Percentiles rank a stretch among this genome's conserved stretches.
Evolutionary conservation across 257 asterid genomes (phyloP).

Genomic region (Ajuga chamaepitys): DNA sequence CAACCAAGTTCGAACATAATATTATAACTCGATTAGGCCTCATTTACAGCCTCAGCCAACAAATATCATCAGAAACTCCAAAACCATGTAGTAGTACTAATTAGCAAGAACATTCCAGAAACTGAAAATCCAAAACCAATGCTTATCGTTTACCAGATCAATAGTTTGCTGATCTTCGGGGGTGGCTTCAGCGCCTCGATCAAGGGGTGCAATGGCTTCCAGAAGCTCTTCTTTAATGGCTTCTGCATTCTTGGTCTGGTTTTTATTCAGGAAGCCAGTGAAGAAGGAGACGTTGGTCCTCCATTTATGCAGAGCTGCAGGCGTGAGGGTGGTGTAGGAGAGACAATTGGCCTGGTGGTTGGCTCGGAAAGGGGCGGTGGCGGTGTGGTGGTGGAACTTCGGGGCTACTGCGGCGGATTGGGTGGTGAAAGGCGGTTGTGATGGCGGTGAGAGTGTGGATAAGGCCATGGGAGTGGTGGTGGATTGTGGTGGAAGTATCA

Average conservation of each 20-base stretch:
- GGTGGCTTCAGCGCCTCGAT: constrained; percentile 91
- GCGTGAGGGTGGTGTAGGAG: not conserved
- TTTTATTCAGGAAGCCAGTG: constrained; percentile 42
- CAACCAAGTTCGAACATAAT: too few relatives aligned
- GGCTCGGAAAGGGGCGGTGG: constrained; percentile 11
- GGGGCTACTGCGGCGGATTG: constrained; percentile 15
- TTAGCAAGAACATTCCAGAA: not conserved
- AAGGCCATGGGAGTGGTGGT: constrained; percentile 45
- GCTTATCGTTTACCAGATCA: constrained; percentile 37
- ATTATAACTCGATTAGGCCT: too few relatives aligned
- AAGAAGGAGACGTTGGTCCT: constrained; percentile 61
- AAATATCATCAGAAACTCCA: too few relatives aligned
- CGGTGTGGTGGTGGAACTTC: constrained; percentile 26
- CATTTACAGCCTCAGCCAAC: too few relatives aligned
- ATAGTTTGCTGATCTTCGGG: constrained; percentile 60
- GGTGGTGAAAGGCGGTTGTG: constrained; percentile 5
- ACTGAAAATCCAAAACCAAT: not conserved
- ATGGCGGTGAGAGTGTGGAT: constrained; percentile 40
- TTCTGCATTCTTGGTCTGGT: constrained; percentile 40
- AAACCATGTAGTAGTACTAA: not conserved
- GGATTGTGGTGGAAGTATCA: constrained; percentile 1
- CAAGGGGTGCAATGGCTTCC: constrained; percentile 72
- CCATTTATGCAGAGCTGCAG: constrained; percentile 38
- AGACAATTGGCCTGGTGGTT: constrained; percentile 5
- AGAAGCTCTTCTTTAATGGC: constrained; percentile 70